A percentile compares a stretch with the other conserved stretches of the same genome.
These are phyloP conservation scores for Camillea tinctor DNA, from an alignment of 2,329 filamentous ascomycete genomes.

Conservation along the genomic window DNA sequence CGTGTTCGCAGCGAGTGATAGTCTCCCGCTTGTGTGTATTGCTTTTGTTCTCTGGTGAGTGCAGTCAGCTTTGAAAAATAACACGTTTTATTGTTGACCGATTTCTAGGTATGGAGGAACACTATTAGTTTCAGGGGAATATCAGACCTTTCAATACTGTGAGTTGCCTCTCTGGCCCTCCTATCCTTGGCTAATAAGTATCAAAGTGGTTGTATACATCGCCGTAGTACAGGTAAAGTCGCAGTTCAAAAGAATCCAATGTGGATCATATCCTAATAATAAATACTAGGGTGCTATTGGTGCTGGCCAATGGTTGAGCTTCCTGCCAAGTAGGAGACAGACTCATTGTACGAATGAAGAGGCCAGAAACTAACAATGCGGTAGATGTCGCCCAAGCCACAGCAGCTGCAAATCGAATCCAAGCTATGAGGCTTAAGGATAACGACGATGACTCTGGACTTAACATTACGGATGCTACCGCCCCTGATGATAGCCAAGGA, in stretches of 20 bases:
- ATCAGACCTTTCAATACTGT: conserved; percentile 45
- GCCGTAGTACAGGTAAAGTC: conserved; percentile 57
- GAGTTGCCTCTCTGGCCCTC: conserved; percentile 8
- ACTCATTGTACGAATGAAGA: background rate
- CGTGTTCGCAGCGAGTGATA: conserved; percentile 66
- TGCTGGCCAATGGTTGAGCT: conserved; percentile 66
- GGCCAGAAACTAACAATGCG: conserved; percentile 5
- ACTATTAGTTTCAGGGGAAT: conserved; percentile 55
- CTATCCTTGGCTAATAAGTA: conserved; percentile 9
- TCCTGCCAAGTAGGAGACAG: conserved; percentile 51
- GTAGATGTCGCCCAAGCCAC: conserved; percentile 55
- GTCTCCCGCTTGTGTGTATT: conserved; percentile 42
- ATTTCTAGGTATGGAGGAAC: conserved; percentile 63
- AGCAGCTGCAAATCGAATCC: conserved; percentile 60
- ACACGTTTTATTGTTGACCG: conserved; percentile 41
- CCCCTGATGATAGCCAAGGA: conserved; percentile 44
- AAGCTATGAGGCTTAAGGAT: conserved; percentile 44
- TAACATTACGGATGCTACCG: conserved; percentile 33
- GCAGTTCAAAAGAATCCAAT: background rate
- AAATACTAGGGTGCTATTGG: conserved; percentile 53
- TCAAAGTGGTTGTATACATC: conserved; percentile 57
- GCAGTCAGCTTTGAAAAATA: background rate
- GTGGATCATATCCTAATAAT: conserved; percentile 5
- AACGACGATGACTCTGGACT: conserved; percentile 18
- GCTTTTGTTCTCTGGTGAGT: conserved; percentile 33